Evolutionary conservation across 2,329 filamentous ascomycete species (phyloP).

Genomic region (Penicillium sp.): DNA sequence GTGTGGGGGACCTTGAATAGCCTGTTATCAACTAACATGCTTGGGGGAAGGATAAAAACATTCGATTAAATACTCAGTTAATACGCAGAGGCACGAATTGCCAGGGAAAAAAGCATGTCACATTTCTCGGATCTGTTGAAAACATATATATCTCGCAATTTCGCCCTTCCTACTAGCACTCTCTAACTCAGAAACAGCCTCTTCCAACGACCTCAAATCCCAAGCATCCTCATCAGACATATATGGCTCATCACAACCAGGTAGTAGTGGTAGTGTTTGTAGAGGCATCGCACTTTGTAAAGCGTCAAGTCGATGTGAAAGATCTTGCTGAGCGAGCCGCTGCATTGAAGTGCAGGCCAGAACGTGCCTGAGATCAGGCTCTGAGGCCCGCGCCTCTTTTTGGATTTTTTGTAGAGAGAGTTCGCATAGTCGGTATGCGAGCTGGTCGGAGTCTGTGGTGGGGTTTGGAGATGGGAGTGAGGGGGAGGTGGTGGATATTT

Average conservation of each 20-base stretch:
- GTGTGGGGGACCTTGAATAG: too few species aligned
- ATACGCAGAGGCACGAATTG: background rate
- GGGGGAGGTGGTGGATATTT: background rate
- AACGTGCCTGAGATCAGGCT: constrained; percentile 26
- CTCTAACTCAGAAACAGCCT: constrained; percentile 20
- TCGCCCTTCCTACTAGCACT: constrained; percentile 17
- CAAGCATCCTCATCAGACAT: constrained; percentile 16
- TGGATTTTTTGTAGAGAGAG: constrained; percentile 28
- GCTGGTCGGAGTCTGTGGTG: constrained; percentile 22
- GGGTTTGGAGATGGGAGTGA: constrained; percentile 1
- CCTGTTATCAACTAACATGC: too few species aligned
- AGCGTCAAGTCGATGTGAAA: constrained; percentile 17
- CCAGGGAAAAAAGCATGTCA: too few species aligned
- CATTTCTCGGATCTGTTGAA: constrained; percentile 24
- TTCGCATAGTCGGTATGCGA: constrained; percentile 27
- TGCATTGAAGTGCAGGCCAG: constrained; percentile 27
- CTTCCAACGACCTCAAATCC: constrained; percentile 20
- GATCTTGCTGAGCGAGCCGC: constrained; percentile 18
- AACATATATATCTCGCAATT: constrained; percentile 22
- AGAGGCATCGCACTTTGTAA: constrained; percentile 11
- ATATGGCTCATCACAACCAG: constrained; percentile 16
- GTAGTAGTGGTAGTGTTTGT: constrained; percentile 11
- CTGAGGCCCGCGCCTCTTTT: constrained; percentile 24
- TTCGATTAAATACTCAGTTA: background rate
- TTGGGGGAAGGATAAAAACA: too few species aligned